A percentile compares a stretch with the other conserved stretches of the same genome.
phyloP scores from a whole-genome alignment of 2,329 filamentous ascomycete genomes.

The Sphaerulina vaccinii region DNA sequence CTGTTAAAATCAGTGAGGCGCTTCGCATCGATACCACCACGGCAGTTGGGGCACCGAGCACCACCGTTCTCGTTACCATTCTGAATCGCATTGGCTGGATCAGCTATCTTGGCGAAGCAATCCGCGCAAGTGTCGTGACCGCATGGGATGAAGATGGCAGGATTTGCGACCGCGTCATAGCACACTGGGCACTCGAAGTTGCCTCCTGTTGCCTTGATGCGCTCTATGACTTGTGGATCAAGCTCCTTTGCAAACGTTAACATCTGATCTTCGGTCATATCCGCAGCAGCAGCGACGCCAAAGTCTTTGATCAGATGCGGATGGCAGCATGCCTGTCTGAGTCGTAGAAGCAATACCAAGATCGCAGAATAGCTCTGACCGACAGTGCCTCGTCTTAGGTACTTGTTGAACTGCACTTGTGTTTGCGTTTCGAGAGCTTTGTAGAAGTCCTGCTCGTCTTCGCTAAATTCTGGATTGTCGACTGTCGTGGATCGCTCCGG shows the following conservation, averaged over 20 bases:
- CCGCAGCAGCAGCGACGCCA: slow-evolving; percentile 51
- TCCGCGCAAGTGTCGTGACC: slow-evolving; percentile 77
- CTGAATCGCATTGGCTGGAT: slow-evolving; percentile 57
- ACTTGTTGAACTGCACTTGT: slow-evolving; percentile 72
- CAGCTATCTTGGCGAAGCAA: slow-evolving; percentile 69
- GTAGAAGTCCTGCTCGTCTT: slow-evolving; percentile 67
- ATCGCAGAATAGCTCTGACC: slow-evolving; percentile 75
- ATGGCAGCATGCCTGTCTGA: slow-evolving; percentile 80
- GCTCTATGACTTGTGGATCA: slow-evolving; percentile 59
- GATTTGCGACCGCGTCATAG: slow-evolving; percentile 71
- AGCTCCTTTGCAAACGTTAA: slow-evolving; percentile 63
- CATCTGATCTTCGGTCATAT: slow-evolving; percentile 56
- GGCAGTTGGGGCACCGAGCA: slow-evolving; percentile 74
- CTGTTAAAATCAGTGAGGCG: slow-evolving; percentile 71
- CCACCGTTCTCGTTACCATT: slow-evolving; percentile 59
- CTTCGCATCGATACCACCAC: slow-evolving; percentile 62
- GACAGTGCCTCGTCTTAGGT: slow-evolving; percentile 66
- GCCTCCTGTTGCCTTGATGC: slow-evolving; percentile 60
- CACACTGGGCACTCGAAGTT: slow-evolving; percentile 79
- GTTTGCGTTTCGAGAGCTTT: slow-evolving; percentile 64
- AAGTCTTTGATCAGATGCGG: slow-evolving; percentile 69
- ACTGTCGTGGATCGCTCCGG: slow-evolving; percentile 64
- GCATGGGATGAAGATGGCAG: slow-evolving; percentile 76
- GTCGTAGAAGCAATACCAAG: slow-evolving; percentile 72
- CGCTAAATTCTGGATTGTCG: slow-evolving; percentile 63